Conservation (phyloP, 2,329 filamentous ascomycete genomes). For the Claviceps sp. region DNA sequence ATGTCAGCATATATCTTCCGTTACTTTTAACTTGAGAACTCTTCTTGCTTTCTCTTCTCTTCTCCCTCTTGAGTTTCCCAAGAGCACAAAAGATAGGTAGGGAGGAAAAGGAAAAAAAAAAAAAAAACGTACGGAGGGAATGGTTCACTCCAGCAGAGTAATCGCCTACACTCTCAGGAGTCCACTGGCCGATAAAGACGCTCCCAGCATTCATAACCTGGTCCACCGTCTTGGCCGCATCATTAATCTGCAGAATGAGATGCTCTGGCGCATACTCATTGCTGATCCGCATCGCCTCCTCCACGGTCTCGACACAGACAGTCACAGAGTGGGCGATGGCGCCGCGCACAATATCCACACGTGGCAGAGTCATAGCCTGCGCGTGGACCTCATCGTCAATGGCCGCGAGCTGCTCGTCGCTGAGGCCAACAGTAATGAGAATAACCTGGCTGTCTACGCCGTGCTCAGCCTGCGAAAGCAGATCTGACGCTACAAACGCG, state of each 20-base stretch:
- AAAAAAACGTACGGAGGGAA: constrained; percentile 73
- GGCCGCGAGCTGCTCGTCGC: constrained; percentile 56
- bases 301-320: constrained; percentile 56
- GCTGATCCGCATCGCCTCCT: constrained; percentile 68
- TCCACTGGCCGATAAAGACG: constrained; percentile 93
- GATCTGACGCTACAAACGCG: constrained; percentile 87
- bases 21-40: too few relatives aligned
- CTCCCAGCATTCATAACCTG: constrained; percentile 87
- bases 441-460: constrained; percentile 94
- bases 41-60: neutral
- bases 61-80: neutral
- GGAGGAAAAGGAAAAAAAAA: too few relatives aligned
- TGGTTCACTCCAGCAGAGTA: constrained; percentile 98
- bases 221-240: constrained; percentile 61
- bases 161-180: constrained; percentile 92
- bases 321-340: constrained; percentile 87
- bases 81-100: neutral
- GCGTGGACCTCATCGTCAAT: constrained; percentile 86
- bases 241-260: constrained; percentile 75
- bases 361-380: constrained; percentile 75
- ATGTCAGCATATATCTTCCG: neutral
- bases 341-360: constrained; percentile 84
- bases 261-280: constrained; percentile 96
- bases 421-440: constrained; percentile 70
- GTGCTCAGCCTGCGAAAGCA: constrained; percentile 92